Evolutionary conservation across 176 grass and related monocot genomes (phyloP), one percentile per base, ranked within the genome.

Genomic region (Rhynchospora tenuis): DNA sequence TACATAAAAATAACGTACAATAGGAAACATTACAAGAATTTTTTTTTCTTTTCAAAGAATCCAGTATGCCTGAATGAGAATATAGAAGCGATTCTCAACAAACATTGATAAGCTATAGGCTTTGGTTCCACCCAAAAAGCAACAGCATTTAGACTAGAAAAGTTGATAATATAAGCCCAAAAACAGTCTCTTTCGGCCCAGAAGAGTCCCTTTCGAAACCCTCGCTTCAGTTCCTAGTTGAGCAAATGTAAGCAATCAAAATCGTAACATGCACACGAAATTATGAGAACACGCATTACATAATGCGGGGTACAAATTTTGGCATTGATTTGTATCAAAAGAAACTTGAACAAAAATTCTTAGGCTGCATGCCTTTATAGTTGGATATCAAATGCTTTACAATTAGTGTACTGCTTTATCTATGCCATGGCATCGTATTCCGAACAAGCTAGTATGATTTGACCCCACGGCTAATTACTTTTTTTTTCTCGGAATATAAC

Each of bases 381-480:
- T 4, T 38, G 1, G 11, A 15, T n/a, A 73, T 73, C 44, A 47
- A 38, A 73, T 73, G 70, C 70, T 73, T 51, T 73, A 48, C 70
- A 51, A 50, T 73, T 45, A 51, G 26, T 73, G 9, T 26, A 73
- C 50, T 73, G 70, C 70, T 73, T 73, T 50, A 73, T 73, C 24
- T 50, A 11, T 50, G n/a, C n/a, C n/a, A 50, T 38, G 70, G 70
- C 45, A 73, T 73, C 70, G 10, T 50, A 73, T 73, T 73, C 70
- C 45, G 50, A 26, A 73, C 70, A 73, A 48, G 20, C 19, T 50
- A 48, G 42, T 73, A 50, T 73, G 20, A 50, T 22, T 50, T 73
- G 70, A 50, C 70, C 70, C 70, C 22, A 51, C 43, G 38, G 70
- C 70, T 73, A 73, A 9, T 73, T 23, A 73, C 42, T 11, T 44